phyloP scores from a whole-genome alignment of 139 green algal genomes.

The Zygnema circumcarinatum region DNA sequence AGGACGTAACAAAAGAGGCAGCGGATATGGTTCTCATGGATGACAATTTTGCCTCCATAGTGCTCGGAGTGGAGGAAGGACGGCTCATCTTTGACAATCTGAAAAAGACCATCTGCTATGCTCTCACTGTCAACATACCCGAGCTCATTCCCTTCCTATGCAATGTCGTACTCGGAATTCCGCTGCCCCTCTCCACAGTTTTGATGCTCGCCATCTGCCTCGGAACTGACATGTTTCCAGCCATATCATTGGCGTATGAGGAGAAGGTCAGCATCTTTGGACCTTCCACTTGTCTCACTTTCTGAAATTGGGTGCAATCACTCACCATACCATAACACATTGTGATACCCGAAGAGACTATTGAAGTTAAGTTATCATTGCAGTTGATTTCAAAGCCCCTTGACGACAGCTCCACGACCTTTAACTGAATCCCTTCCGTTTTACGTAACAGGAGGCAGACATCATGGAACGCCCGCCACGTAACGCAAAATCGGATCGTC shows the following conservation, averaged over 20 bases:
- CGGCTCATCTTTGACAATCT: constrained; percentile 88
- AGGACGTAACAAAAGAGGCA: constrained; percentile 78
- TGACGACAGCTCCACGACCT: too few relatives aligned
- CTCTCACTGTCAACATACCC: constrained; percentile 79
- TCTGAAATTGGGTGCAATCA: too few relatives aligned
- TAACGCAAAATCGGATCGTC: constrained; percentile 70
- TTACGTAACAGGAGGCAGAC: constrained; percentile 72
- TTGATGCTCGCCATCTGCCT: constrained; percentile 85
- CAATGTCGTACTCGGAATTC: constrained; percentile 71
- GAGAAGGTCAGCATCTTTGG: constrained; percentile 54
- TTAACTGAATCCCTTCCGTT: too few relatives aligned
- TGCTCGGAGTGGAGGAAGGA: constrained; percentile 81
- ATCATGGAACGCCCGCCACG: constrained; percentile 81
- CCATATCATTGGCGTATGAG: constrained; percentile 87
- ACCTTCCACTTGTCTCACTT: too few relatives aligned
- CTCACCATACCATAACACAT: too few relatives aligned
- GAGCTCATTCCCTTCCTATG: constrained; percentile 79
- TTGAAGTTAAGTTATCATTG: too few relatives aligned
- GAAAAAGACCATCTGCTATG: constrained; percentile 86
- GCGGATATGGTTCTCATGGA: constrained; percentile 86
- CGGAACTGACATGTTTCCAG: constrained; percentile 79
- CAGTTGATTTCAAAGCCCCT: too few relatives aligned
- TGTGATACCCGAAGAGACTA: too few relatives aligned
- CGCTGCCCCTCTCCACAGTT: constrained; percentile 74
- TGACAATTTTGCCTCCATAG: constrained; percentile 89